phyloP scores from a whole-genome alignment of 176 grass and related monocot genomes.

The Zizania latifolia region DNA sequence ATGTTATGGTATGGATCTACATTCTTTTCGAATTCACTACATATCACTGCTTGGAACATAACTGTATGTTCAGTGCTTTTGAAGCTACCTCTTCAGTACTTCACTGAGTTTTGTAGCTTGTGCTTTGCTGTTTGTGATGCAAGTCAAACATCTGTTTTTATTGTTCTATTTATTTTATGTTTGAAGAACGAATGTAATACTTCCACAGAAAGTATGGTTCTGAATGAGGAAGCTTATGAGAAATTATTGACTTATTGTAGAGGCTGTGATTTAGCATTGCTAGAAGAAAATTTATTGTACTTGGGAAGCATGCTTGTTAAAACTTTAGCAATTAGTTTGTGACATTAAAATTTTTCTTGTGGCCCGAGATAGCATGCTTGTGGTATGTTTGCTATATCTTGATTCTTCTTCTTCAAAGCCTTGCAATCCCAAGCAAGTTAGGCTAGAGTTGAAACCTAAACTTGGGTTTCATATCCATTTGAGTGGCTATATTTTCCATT shows the following conservation, averaged over 20 bases:
- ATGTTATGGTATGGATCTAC: conserved; percentile 78
- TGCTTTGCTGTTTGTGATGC: background rate
- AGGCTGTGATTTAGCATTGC: background rate
- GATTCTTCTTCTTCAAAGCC: too few relatives aligned
- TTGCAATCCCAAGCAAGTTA: too few relatives aligned
- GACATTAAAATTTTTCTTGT: background rate
- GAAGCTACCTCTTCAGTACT: background rate
- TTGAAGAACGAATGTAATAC: background rate
- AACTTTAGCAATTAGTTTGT: background rate
- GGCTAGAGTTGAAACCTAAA: too few relatives aligned
- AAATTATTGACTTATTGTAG: background rate
- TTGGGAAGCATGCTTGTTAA: background rate
- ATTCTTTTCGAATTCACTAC: too few relatives aligned
- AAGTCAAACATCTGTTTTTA: background rate
- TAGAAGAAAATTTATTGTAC: background rate
- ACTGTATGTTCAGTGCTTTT: background rate
- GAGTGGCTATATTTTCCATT: too few relatives aligned
- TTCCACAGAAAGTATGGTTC: background rate
- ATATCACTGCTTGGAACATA: background rate
- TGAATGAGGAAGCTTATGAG: background rate
- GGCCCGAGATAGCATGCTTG: too few relatives aligned
- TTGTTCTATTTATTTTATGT: background rate
- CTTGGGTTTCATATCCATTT: too few relatives aligned
- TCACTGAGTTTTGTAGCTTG: background rate
- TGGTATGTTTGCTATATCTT: too few relatives aligned